A percentile compares a stretch with the other conserved stretches of the same genome.
Conservation (phyloP, 805 yeast species). For the Wickerhamomyces sydowiorum region DNA sequence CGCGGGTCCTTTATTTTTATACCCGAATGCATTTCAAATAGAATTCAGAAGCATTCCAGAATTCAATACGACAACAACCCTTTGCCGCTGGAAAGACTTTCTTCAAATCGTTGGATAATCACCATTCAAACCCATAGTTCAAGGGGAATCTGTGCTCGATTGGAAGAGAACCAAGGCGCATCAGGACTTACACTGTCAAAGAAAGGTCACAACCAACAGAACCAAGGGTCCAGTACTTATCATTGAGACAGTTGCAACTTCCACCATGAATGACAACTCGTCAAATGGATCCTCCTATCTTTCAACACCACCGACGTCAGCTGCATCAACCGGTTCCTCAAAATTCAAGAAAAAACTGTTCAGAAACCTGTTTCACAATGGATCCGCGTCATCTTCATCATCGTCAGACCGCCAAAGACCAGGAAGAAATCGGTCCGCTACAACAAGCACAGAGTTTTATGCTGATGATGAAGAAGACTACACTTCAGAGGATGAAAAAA, state of each 20-base stretch:
- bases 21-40: too few species aligned
- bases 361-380: background rate
- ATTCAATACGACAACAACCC: too few species aligned
- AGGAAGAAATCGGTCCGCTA: background rate
- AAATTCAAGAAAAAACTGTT: background rate
- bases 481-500: conserved; percentile 3
- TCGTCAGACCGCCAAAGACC: background rate
- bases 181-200: too few species aligned
- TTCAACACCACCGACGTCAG: background rate
- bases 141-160: too few species aligned
- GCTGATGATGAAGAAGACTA: background rate
- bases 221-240: background rate
- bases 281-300: background rate
- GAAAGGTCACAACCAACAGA: too few species aligned
- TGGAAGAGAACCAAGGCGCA: too few species aligned
- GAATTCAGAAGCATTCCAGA: too few species aligned
- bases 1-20: too few species aligned
- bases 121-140: too few species aligned
- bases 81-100: too few species aligned
- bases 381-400: background rate
- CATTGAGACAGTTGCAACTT: background rate
- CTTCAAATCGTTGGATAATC: too few species aligned
- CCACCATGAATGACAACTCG: background rate
- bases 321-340: background rate
- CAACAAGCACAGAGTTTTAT: background rate